A percentile compares a stretch with the other conserved stretches of the same genome.
phyloP scores from a whole-genome alignment of 257 asterid genomes.

The Salvia splendens region DNA sequence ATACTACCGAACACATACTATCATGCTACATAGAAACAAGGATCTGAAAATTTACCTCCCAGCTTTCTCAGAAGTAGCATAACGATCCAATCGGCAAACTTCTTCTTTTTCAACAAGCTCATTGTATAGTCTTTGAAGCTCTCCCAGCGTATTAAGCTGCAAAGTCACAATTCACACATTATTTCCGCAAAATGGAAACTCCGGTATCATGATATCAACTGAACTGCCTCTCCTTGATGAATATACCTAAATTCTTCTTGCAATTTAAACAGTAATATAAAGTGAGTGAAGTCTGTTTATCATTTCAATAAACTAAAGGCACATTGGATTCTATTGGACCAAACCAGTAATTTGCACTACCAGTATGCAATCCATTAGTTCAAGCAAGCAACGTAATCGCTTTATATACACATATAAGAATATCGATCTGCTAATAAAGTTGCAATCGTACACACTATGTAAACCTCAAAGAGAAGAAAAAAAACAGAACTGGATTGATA shows the following conservation, averaged over 20 bases:
- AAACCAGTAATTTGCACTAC: background rate
- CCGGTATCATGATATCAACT: background rate
- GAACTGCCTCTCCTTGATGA: no score
- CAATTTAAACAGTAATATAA: no score
- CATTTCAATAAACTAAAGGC: background rate
- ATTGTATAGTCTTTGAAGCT: slow-evolving; percentile 84
- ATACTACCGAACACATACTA: background rate
- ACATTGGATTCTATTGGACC: background rate
- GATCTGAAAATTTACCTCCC: slow-evolving; percentile 51
- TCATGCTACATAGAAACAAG: slow-evolving; percentile 12
- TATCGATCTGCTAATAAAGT: slow-evolving; percentile 11
- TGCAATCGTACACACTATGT: background rate
- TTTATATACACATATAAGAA: slow-evolving; percentile 1
- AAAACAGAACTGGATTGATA: background rate
- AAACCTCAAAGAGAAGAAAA: background rate
- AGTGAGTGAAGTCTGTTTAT: no score
- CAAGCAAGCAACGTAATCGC: background rate
- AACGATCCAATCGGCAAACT: slow-evolving; percentile 76
- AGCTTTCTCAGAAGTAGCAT: slow-evolving; percentile 64
- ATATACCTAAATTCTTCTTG: no score
- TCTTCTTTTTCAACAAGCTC: slow-evolving; percentile 75
- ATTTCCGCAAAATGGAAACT: background rate
- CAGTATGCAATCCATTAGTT: background rate
- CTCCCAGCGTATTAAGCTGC: slow-evolving; percentile 83
- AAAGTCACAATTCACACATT: slow-evolving; percentile 30